A percentile compares a stretch with the other conserved stretches of the same genome.
phyloP scores from a whole-genome alignment of 73 alveolate genomes.

The Tetrahymena malaccensis region DNA sequence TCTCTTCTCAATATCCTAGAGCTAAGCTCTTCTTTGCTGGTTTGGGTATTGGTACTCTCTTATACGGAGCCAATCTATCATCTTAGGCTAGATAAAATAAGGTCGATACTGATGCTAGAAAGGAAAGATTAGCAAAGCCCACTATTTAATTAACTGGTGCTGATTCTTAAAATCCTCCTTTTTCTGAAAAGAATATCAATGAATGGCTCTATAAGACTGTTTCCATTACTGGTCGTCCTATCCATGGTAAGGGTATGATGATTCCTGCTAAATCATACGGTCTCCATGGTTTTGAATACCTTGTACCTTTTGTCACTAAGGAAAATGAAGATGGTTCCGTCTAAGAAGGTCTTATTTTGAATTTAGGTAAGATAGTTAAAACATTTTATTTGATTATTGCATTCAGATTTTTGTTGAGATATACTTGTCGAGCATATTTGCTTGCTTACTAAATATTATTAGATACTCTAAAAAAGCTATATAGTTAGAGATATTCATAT shows the following conservation, averaged over 20 bases:
- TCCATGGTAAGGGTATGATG: conserved; percentile 27
- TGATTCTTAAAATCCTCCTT: conserved; percentile 34
- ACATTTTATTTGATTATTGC: background rate
- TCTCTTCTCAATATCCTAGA: background rate
- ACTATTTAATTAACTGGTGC: conserved; percentile 23
- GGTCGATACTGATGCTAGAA: background rate
- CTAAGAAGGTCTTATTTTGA: conserved; percentile 17
- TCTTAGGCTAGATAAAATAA: background rate
- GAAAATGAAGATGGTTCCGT: conserved; percentile 18
- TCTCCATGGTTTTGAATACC: conserved; percentile 21
- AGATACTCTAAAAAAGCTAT: background rate
- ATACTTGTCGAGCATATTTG: background rate
- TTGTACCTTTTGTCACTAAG: conserved; percentile 36
- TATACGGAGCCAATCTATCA: background rate
- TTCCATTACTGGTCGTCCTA: conserved; percentile 36
- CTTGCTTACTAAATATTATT: background rate
- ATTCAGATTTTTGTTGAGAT: background rate
- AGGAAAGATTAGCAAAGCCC: conserved; percentile 20
- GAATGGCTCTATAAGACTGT: conserved; percentile 43
- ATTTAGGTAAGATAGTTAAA: background rate
- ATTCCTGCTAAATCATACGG: conserved; percentile 15
- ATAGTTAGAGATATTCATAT: background rate
- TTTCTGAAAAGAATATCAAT: conserved; percentile 4
- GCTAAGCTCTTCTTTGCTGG: background rate
- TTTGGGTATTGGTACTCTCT: background rate